Percentiles rank a stretch among this genome's conserved stretches.
phyloP scores from a whole-genome alignment of 768 basidiomycete genomes.

The Termitomyces sp. region DNA sequence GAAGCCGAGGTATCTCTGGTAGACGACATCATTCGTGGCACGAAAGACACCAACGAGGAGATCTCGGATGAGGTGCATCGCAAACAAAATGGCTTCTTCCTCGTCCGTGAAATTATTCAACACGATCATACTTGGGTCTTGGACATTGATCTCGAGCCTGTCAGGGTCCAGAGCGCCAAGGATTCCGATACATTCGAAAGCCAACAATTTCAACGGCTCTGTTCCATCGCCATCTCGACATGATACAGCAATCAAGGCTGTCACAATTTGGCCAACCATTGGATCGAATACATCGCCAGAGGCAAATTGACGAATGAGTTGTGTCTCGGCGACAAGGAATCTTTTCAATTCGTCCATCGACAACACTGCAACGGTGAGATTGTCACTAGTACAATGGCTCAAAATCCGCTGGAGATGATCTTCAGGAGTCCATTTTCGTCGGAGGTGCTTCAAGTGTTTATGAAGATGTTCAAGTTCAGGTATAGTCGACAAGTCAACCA shows the following conservation, averaged over 20 bases:
- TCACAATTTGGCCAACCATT: constrained; percentile 63
- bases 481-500: constrained; percentile 75
- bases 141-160: constrained; percentile 65
- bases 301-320: constrained; percentile 57
- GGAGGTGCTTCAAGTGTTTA: constrained; percentile 37
- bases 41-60: constrained; percentile 88
- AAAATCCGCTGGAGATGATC: constrained; percentile 63
- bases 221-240: constrained; percentile 76
- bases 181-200: constrained; percentile 88
- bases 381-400: constrained; percentile 75
- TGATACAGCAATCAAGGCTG: constrained; percentile 63
- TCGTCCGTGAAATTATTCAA: constrained; percentile 79
- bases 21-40: constrained; percentile 90
- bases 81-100: constrained; percentile 73
- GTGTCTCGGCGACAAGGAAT: constrained; percentile 50
- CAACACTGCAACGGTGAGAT: constrained; percentile 69
- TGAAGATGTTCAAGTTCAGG: constrained; percentile 54
- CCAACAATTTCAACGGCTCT: constrained; percentile 62
- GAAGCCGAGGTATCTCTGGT: constrained; percentile 86
- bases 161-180: constrained; percentile 96
- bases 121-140: constrained; percentile 66
- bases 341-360: constrained; percentile 72
- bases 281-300: constrained; percentile 88
- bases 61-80: constrained; percentile 79
- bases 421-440: constrained; percentile 48